Evolutionary conservation across 202 grass and related monocot species (phyloP), one percentile per base, ranked within the genome.

Genomic region (Panicum hallii): DNA sequence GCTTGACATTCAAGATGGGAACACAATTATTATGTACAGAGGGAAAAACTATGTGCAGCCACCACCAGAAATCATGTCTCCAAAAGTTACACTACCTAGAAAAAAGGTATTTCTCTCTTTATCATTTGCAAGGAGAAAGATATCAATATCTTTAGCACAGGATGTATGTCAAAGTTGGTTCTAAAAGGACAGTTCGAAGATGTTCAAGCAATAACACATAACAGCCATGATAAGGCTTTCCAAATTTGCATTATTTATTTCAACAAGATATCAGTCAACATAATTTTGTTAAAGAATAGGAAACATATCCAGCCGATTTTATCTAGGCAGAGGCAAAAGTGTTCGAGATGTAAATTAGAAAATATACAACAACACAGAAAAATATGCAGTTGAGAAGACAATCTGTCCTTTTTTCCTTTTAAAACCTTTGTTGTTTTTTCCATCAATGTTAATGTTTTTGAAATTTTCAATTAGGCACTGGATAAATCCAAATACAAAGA

Each of bases 21-120:
- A 98, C 88, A 93, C 88, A 61, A 95, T 98, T 87, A 95, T 98
- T 53, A 95, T 98, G 96, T 98, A 90, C 87, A 88, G 96, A 83
- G 96, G 96, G 11, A 98, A 98, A 81, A 98, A 98, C 72, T 98
- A 98, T 74, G 87, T 75, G 41, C 96, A 98, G 19, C 96, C 96
- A 48, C 96, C 96, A 28, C 90, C 89, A 43, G 96, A 98, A 76
- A 94, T 98, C 63, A 98, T 98, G 96, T 98, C 96, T 57, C 96
- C 93, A 45, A 98, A 74, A 82, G 76, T 91, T 87, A 79, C 91
- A 56, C 96, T 98, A 79, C 85, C 91, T 58, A 94, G 93, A 74
- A 98, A 95, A 65, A 98, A 95, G 93, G 93, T 90, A 82, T 57
- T 77, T 28, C 14, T 70, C 57, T 74, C 6, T 90, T 90, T 26